These are phyloP conservation scores for Amylocarpus encephaloides DNA, from an alignment of 2,329 filamentous ascomycete species.

Conservation along the genomic window DNA sequence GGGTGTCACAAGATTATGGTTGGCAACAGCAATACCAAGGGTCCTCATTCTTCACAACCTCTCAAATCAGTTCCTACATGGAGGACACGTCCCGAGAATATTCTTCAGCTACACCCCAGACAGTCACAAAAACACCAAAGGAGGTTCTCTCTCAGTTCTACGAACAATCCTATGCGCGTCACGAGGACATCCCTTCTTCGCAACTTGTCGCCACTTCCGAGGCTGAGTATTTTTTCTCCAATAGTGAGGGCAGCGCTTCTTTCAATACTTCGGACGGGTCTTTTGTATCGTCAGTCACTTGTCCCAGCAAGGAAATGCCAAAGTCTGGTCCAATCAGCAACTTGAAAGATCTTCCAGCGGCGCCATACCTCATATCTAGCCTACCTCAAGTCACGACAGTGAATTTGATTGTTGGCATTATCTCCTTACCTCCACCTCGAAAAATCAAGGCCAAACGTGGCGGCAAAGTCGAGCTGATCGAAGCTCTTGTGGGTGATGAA, in stretches of 20 bases:
- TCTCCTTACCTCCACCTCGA: conserved; percentile 62
- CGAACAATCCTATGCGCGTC: conserved; percentile 67
- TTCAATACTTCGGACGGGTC: conserved; percentile 33
- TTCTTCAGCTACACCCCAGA: conserved; percentile 4
- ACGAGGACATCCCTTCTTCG: conserved; percentile 60
- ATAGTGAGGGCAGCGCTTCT: conserved; percentile 31
- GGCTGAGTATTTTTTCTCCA: conserved; percentile 17
- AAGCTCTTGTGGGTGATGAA: conserved; percentile 78
- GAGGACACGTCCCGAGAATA: conserved; percentile 16
- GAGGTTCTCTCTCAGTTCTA: conserved; percentile 59
- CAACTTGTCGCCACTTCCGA: conserved; percentile 38
- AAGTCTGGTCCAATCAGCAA: conserved; percentile 45
- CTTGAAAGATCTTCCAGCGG: conserved; percentile 64
- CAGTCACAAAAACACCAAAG: conserved; percentile 18
- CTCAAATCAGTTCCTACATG: conserved; percentile 32
- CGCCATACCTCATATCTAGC: conserved; percentile 58
- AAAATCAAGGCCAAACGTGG: conserved; percentile 63
- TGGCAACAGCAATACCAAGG: conserved; percentile 29
- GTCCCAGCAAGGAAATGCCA: conserved; percentile 20
- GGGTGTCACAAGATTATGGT: conserved; percentile 44
- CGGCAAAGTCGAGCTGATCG: conserved; percentile 58
- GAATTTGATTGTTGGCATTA: conserved; percentile 73
- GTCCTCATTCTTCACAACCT: conserved; percentile 44
- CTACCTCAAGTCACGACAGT: conserved; percentile 75
- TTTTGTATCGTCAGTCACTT: conserved; percentile 30